These are phyloP conservation scores for Cyberlindnera nakhonratchasimensis DNA, from an alignment of 805 yeast genomes.

Conservation along the genomic window DNA sequence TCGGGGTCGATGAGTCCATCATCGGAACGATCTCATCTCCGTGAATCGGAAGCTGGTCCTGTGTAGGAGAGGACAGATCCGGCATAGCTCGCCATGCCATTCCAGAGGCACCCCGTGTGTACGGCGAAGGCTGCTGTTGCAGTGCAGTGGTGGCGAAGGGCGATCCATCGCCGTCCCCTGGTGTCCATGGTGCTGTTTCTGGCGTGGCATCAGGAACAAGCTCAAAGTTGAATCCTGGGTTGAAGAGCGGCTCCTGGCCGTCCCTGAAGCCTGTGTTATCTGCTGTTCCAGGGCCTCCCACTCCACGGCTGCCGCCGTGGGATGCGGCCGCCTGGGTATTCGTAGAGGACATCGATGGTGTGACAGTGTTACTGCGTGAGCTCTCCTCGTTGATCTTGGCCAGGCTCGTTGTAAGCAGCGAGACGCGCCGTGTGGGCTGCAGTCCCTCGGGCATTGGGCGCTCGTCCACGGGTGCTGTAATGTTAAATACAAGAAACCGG, in stretches of 20 bases:
- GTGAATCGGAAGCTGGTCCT: constrained; percentile 1
- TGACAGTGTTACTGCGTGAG: constrained; percentile 6
- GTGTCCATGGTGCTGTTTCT: background rate
- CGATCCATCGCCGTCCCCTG: background rate
- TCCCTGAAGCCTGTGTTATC: background rate
- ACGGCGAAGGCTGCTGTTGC: too few species aligned
- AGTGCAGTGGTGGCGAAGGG: background rate
- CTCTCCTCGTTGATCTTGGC: constrained; percentile 10
- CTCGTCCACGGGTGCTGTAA: too few species aligned
- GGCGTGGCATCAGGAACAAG: constrained; percentile 5
- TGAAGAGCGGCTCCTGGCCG: constrained; percentile 1
- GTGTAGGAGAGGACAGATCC: background rate
- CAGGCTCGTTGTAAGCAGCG: constrained; percentile 10
- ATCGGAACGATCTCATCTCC: constrained; percentile 10
- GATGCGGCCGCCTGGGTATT: background rate
- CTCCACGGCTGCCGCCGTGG: background rate
- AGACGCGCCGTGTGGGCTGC: constrained; percentile 2
- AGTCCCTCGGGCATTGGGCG: background rate
- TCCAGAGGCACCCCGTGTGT: background rate
- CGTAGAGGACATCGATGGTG: constrained; percentile 3
- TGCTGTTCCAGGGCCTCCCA: background rate
- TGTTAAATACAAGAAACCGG: too few species aligned
- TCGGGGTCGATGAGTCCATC: background rate
- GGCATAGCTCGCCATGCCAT: background rate
- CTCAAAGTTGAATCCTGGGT: constrained; percentile 8